A percentile compares a stretch with the other conserved stretches of the same genome.
These are phyloP conservation scores for Cercospora citrullina DNA, from an alignment of 2,329 filamentous ascomycete genomes.

Conservation along the genomic window DNA sequence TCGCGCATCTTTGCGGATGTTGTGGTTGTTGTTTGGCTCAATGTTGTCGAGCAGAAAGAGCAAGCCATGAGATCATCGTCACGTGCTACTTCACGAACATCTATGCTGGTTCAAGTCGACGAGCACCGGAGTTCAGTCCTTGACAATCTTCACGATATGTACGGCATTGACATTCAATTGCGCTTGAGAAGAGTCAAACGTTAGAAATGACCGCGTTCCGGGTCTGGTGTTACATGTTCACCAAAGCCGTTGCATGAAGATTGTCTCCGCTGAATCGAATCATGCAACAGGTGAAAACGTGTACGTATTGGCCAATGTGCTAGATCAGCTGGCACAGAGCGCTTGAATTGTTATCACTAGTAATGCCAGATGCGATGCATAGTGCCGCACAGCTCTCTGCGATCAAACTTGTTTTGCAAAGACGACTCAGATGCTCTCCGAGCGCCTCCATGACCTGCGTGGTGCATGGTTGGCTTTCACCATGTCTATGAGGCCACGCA, in stretches of 20 bases:
- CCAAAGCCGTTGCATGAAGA: not conserved
- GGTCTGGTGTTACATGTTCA: not conserved
- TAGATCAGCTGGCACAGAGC: not conserved
- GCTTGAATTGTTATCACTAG: not conserved
- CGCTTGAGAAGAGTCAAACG: not conserved
- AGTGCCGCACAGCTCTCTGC: not conserved
- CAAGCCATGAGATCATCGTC: constrained; percentile 1
- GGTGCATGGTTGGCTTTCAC: not conserved
- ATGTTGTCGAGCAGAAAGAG: not conserved
- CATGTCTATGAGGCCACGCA: not conserved
- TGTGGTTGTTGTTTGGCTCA: not conserved
- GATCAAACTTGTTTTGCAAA: not conserved
- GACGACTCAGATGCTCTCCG: not conserved
- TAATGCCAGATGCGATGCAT: not conserved
- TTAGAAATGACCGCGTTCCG: not conserved
- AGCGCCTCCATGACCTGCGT: not conserved
- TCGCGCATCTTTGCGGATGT: not conserved
- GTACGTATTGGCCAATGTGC: not conserved
- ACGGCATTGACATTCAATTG: not conserved
- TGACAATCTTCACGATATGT: not conserved
- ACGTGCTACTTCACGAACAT: not conserved
- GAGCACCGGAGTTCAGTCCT: not conserved
- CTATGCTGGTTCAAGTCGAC: not conserved
- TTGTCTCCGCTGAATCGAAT: not conserved
- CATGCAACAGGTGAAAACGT: not conserved